Conservation (phyloP, 1,139 yeast genomes). For the Scheffersomyces titani region DNA sequence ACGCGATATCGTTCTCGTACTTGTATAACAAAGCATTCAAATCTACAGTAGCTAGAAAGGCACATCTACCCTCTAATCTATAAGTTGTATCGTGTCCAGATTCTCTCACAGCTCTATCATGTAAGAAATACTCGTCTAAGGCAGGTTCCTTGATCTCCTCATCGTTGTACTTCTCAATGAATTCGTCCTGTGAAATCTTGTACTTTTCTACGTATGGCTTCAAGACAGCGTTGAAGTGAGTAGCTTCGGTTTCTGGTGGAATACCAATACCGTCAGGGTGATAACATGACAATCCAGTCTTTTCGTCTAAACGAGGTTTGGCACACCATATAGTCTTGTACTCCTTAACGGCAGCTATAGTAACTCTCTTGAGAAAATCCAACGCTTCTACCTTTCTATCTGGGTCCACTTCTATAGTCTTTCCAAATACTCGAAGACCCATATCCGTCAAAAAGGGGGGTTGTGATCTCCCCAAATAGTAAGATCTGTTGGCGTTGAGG, state of each 20-base stretch:
- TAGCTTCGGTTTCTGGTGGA: slow-evolving; percentile 95
- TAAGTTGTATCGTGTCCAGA: slow-evolving; percentile 96
- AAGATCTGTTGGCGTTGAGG: slow-evolving; percentile 90
- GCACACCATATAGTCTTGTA: slow-evolving; percentile 80
- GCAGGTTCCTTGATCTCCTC: slow-evolving; percentile 71
- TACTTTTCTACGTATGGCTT: slow-evolving; percentile 69
- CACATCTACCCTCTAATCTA: slow-evolving; percentile 87
- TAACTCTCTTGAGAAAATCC: slow-evolving; percentile 65
- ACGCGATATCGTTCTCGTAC: slow-evolving; percentile 85
- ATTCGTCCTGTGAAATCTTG: slow-evolving; percentile 62
- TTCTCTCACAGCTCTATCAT: slow-evolving; percentile 95
- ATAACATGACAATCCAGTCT: slow-evolving; percentile 86
- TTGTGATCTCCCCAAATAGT: slow-evolving; percentile 89
- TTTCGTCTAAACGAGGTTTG: slow-evolving; percentile 69
- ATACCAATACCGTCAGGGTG: slow-evolving; percentile 89
- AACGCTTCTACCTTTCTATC: slow-evolving; percentile 39
- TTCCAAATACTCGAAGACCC: slow-evolving; percentile 71
- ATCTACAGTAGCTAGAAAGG: slow-evolving; percentile 88
- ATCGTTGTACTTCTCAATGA: slow-evolving; percentile 68
- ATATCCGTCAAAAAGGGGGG: slow-evolving; percentile 98
- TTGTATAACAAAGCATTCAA: slow-evolving; percentile 84
- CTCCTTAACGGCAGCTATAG: slow-evolving; percentile 82
- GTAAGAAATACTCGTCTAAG: slow-evolving; percentile 84
- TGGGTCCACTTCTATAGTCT: slow-evolving; percentile 48
- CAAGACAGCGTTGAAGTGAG: slow-evolving; percentile 79